Evolutionary conservation across 179 eudicot genomes (phyloP).

Genomic region (Sideroxylon spinosum): DNA sequence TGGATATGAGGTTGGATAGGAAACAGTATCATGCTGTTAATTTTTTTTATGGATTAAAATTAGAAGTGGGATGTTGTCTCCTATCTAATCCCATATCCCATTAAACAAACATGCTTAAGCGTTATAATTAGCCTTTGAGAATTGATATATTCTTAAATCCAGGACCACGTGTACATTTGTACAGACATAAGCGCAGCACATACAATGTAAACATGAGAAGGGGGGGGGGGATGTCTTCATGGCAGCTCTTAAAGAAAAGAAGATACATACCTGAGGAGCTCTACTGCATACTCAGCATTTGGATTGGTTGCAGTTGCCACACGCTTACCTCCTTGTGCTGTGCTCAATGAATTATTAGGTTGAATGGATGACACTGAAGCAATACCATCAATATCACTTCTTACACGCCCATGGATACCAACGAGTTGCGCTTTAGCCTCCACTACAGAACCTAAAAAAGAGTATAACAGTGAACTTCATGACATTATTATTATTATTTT

Average conservation of each 20-base stretch:
- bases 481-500: too few species aligned
- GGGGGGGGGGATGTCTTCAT: not conserved
- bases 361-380: conserved; percentile 32
- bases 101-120: too few species aligned
- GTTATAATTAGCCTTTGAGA: not conserved
- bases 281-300: conserved; percentile 54
- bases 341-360: conserved; percentile 28
- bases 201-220: not conserved
- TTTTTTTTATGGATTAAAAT: not conserved
- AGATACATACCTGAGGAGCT: conserved; percentile 50
- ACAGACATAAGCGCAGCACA: not conserved
- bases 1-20: too few species aligned
- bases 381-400: conserved; percentile 72
- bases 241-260: not conserved
- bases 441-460: conserved; percentile 66
- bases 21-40: not conserved
- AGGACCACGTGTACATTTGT: not conserved
- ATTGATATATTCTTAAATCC: not conserved
- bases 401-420: conserved; percentile 92
- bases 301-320: conserved; percentile 52
- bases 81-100: too few species aligned
- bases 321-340: conserved; percentile 43
- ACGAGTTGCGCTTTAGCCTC: conserved; percentile 79
- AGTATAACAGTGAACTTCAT: conserved; percentile 6
- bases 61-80: too few species aligned